phyloP scores from a whole-genome alignment of 768 basidiomycete genomes.

The Leccinellum rugosiceps region DNA sequence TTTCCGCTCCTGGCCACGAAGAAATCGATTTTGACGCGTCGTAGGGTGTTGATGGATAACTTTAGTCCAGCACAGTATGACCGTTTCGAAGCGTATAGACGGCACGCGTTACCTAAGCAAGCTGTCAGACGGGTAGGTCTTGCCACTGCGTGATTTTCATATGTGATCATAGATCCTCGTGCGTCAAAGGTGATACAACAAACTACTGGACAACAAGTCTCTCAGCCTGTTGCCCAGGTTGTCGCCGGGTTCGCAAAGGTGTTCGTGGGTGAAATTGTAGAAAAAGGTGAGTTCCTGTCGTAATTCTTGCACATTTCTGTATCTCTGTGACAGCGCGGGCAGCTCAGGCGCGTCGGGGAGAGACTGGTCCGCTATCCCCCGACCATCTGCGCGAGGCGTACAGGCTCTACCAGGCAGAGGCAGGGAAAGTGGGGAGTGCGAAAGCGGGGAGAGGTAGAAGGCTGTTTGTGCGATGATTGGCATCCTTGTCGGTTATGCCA shows the following conservation, averaged over 20 bases:
- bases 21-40: not conserved
- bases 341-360: conserved; percentile 68
- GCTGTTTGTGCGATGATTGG: conserved; percentile 60
- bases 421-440: conserved; percentile 78
- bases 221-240: conserved; percentile 83
- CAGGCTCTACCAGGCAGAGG: conserved; percentile 74
- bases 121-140: conserved; percentile 68
- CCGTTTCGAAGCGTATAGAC: conserved; percentile 83
- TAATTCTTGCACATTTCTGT: too few relatives aligned
- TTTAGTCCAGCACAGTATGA: conserved; percentile 83
- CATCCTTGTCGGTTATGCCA: not conserved
- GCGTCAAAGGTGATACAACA: conserved; percentile 73
- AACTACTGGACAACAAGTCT: conserved; percentile 74
- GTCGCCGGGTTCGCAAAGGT: conserved; percentile 90
- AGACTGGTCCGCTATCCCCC: conserved; percentile 77
- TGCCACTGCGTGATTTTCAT: not conserved
- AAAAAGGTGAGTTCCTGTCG: conserved; percentile 57
- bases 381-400: conserved; percentile 92
- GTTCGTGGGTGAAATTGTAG: conserved; percentile 90
- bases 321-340: conserved; percentile 53
- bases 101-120: conserved; percentile 80
- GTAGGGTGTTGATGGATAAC: conserved; percentile 84
- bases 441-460: conserved; percentile 66
- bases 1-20: not conserved
- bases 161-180: not conserved